Conservation (phyloP, 805 yeast species). For the Yarrowia bubula region DNA sequence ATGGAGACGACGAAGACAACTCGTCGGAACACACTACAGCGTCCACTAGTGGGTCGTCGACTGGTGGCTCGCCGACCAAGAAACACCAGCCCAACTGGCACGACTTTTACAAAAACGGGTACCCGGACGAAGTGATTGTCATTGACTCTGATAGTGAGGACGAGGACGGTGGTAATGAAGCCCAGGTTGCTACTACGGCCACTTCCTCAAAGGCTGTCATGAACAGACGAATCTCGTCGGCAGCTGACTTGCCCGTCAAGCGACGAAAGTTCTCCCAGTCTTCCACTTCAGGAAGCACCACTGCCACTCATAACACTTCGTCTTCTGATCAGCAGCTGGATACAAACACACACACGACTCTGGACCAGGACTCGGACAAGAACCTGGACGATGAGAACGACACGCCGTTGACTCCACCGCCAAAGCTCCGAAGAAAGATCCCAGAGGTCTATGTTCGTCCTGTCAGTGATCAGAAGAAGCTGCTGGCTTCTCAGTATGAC, state of each 20-base stretch:
- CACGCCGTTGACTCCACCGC: constrained; percentile 29
- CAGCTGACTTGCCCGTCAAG: constrained; percentile 8
- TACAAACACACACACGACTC: constrained; percentile 11
- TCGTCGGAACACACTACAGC: constrained; percentile 11
- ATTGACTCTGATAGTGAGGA: constrained; percentile 34
- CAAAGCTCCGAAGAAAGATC: constrained; percentile 36
- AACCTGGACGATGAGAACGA: constrained; percentile 5
- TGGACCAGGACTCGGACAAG: constrained; percentile 14
- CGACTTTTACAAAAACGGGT: constrained; percentile 37
- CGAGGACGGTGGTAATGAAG: neutral
- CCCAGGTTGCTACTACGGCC: constrained; percentile 3
- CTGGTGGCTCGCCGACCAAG: constrained; percentile 9
- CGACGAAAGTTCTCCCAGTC: constrained; percentile 19
- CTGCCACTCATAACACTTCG: constrained; percentile 19
- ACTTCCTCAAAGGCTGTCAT: neutral
- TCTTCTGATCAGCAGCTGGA: constrained; percentile 8
- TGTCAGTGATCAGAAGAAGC: constrained; percentile 30
- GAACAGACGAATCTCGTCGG: neutral
- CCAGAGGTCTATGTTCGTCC: constrained; percentile 35
- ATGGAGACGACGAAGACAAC: constrained; percentile 22
- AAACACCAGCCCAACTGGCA: constrained; percentile 34
- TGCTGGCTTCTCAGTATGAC: constrained; percentile 32
- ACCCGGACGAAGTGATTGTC: constrained; percentile 39
- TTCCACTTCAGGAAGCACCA: constrained; percentile 19
- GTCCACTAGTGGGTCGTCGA: neutral